These are phyloP conservation scores for Ganoderma boninense DNA, from an alignment of 1,284 basidiomycete species.

Conservation along the genomic window DNA sequence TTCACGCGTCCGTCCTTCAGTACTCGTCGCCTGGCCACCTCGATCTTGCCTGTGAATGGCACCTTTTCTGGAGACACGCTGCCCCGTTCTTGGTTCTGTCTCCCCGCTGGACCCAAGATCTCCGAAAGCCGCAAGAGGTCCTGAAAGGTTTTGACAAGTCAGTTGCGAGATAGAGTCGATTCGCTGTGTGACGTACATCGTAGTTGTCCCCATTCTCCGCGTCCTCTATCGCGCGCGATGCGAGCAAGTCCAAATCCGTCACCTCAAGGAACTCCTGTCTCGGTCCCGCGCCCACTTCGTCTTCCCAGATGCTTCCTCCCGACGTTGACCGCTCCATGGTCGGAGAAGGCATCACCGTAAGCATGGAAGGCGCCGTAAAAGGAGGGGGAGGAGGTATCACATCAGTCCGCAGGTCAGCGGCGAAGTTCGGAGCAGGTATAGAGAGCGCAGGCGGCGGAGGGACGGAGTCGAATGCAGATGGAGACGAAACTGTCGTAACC, in stretches of 20 bases:
- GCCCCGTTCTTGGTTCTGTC: slow-evolving; percentile 12
- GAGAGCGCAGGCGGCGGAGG: background rate
- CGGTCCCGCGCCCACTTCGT: slow-evolving; percentile 16
- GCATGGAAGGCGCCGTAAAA: slow-evolving; percentile 2
- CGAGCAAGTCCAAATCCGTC: slow-evolving; percentile 70
- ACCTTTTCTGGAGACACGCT: slow-evolving; percentile 25
- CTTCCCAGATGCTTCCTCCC: slow-evolving; percentile 25
- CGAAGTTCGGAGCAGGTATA: background rate
- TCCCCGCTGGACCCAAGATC: slow-evolving; percentile 64
- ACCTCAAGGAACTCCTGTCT: slow-evolving; percentile 48
- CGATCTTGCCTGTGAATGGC: slow-evolving; percentile 67
- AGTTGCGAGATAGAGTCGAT: slow-evolving; percentile 2
- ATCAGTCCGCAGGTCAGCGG: background rate
- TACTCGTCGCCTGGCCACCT: slow-evolving; percentile 70
- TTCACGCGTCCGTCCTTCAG: slow-evolving; percentile 79
- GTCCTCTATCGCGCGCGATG: slow-evolving; percentile 57
- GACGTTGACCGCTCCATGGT: slow-evolving; percentile 29
- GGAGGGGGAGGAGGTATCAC: background rate
- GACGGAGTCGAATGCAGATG: background rate
- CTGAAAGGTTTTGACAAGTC: slow-evolving; percentile 42
- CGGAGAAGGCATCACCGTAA: background rate
- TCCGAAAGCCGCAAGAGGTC: slow-evolving; percentile 67
- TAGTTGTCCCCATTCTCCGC: slow-evolving; percentile 58
- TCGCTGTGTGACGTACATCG: slow-evolving; percentile 55
- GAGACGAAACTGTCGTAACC: background rate